phyloP scores from a whole-genome alignment of 2,329 filamentous ascomycete genomes.

The Nothophoma quercina region DNA sequence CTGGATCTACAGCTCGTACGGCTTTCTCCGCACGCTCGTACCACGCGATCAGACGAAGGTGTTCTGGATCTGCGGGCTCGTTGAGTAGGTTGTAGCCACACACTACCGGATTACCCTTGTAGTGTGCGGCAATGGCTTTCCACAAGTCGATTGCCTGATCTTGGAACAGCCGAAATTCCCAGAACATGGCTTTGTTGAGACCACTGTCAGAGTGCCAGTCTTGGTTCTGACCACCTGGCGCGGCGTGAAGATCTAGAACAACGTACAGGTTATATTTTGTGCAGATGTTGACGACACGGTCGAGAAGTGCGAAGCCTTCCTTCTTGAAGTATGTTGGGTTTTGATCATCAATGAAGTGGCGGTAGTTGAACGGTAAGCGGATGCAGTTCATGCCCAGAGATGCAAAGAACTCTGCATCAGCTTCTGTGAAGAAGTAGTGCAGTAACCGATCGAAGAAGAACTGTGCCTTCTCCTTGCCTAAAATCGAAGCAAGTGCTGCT shows the following conservation, averaged over 20 bases:
- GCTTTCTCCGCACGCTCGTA: constrained; percentile 26
- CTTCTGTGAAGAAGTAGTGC: constrained; percentile 26
- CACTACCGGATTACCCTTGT: constrained; percentile 16
- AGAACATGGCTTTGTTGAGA: constrained; percentile 23
- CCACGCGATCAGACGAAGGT: constrained; percentile 16
- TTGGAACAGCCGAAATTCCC: constrained; percentile 22
- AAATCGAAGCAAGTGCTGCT: constrained; percentile 11
- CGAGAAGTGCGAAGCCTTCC: constrained; percentile 7
- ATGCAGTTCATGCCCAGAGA: constrained; percentile 17
- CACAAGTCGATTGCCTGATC: constrained; percentile 21
- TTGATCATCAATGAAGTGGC: constrained; percentile 13
- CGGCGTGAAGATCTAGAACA: constrained; percentile 24
- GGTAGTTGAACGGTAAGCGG: constrained; percentile 15
- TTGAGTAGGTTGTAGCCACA: constrained; percentile 27
- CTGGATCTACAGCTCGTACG: constrained; percentile 31
- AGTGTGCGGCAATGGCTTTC: constrained; percentile 17
- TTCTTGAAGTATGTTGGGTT: constrained; percentile 10
- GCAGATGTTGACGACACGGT: constrained; percentile 7
- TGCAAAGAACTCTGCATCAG: constrained; percentile 23
- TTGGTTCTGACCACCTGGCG: constrained; percentile 27
- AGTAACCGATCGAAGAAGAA: constrained; percentile 25
- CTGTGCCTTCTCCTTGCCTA: constrained; percentile 21
- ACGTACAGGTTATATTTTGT: constrained; percentile 22
- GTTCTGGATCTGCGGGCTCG: constrained; percentile 25
- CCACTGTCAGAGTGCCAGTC: constrained; percentile 25